Base-by-base conservation (phyloP, 106 monocot genomes). In the Dioscorea dumetorum region DNA sequence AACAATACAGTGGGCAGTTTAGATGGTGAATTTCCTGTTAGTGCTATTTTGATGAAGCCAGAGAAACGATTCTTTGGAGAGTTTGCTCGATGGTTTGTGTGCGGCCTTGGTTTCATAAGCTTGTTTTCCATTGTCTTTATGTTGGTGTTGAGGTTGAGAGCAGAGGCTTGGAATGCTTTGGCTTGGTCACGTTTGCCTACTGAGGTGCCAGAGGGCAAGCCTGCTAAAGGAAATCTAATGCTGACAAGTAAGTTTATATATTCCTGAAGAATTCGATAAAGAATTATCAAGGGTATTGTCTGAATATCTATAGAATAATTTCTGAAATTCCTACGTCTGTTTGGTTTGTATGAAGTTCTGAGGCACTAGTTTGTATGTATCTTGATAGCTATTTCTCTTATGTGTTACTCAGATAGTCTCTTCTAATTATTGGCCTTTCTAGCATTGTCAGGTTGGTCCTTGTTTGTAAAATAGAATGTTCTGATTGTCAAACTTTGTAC, bases 1-100 rank as follows among this genome's bases (percentile, higher is more conserved):
- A 90, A 81, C 58, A 90, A 85, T 32, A 76, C 87, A 7, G 23
- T 68, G 13, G 86, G 78, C 2, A 83, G 86, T 76, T 75, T 92
- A 33, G 78, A 76, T 77, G 85, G 84, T 0, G 70, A 76, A 24
- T 21, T 72, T 19, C 60, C 77, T 4, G 34, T 72, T 60, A 28
- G 57, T 61, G 54, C 77, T 35, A 52, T 77, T 49, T 14, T 64
- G 48, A 66, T 76, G 64, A 59, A 63, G 50, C 22, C 62, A n/a
- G 52, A 41, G 54, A 61, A 7, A 8, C 76, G 79, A 34, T 63
- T 62, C 9, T 67, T 85, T 50, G 74, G 64, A 21, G 53, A 60
- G 20, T 69, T 81, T 70, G 16, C 81, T 48, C 73, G 76, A 20
- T 80, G 87, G 1, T 32, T 90, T 33, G 19, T 78, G 5, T 87